Conservation (phyloP, 306 rosid species). For the Malus asiatica region DNA sequence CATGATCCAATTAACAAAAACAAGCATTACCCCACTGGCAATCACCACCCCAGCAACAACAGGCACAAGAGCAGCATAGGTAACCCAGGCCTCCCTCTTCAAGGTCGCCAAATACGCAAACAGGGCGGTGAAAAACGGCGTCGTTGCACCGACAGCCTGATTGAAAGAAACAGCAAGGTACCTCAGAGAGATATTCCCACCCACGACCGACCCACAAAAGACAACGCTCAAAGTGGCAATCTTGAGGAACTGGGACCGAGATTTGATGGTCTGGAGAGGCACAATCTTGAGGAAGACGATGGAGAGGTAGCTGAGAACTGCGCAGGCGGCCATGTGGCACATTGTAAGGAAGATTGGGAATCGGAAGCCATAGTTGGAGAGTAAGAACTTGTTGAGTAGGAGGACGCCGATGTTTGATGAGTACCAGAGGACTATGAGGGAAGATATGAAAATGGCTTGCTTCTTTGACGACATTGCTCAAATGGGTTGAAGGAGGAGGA, state of each 20-base stretch:
- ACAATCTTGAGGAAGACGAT: conserved; percentile 72
- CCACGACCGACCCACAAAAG: conserved; percentile 89
- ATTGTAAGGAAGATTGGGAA: conserved; percentile 98
- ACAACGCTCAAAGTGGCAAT: conserved; percentile 77
- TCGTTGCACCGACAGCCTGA: conserved; percentile 97
- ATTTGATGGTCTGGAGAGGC: conserved; percentile 79
- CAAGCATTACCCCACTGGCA: conserved; percentile 89
- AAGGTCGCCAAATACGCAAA: conserved; percentile 79
- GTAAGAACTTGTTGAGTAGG: conserved; percentile 81
- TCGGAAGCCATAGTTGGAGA: conserved; percentile 80
- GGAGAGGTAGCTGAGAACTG: conserved; percentile 84
- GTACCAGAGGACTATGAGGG: conserved; percentile 71
- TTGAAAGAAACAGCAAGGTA: conserved; percentile 92
- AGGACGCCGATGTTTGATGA: conserved; percentile 92
- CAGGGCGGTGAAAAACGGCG: conserved; percentile 90
- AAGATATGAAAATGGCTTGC: conserved; percentile 48
- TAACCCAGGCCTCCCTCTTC: conserved; percentile 93
- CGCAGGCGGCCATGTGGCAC: conserved; percentile 97
- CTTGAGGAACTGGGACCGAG: conserved; percentile 76
- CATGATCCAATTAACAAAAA: background rate
- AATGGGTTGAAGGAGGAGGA: background rate
- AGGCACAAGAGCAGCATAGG: conserved; percentile 91
- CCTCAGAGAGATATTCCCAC: conserved; percentile 83
- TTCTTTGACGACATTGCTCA: conserved; percentile 34
- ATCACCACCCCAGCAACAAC: conserved; percentile 97